These are phyloP conservation scores for Fusarium tjaetaba DNA, from an alignment of 2,329 filamentous ascomycete genomes.

Conservation along the genomic window DNA sequence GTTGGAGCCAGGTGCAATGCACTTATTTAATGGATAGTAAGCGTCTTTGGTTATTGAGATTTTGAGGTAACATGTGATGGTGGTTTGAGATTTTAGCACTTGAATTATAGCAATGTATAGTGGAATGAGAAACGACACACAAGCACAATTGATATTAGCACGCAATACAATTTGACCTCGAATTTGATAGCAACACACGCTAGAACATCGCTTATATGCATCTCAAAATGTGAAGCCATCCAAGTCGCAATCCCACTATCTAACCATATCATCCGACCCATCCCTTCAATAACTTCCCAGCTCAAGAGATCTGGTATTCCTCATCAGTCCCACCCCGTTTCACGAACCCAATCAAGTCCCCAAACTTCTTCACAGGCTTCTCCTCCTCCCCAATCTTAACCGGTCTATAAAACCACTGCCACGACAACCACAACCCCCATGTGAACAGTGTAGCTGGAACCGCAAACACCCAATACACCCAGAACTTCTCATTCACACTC, in stretches of 20 bases:
- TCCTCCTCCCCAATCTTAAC: conserved; percentile 19
- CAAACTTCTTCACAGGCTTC: background rate
- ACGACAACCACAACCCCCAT: conserved; percentile 30
- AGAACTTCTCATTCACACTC: conserved; percentile 47
- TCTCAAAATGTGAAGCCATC: too few relatives aligned
- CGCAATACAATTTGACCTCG: too few relatives aligned
- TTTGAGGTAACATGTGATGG: background rate
- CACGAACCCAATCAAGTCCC: background rate
- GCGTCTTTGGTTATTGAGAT: background rate
- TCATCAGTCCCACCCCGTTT: background rate
- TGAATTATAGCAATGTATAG: rapidly evolving
- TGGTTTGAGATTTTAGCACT: background rate
- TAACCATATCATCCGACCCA: background rate
- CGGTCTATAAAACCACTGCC: conserved; percentile 5
- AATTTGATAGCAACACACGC: too few relatives aligned
- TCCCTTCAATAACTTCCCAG: too few relatives aligned
- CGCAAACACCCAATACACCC: conserved; percentile 50
- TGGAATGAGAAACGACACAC: background rate
- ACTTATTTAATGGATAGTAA: background rate
- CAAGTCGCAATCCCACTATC: background rate
- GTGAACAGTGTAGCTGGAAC: conserved; percentile 44
- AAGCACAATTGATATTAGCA: background rate
- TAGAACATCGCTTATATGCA: too few relatives aligned
- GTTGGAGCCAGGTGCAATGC: background rate
- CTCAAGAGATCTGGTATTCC: background rate